A percentile compares a stretch with the other conserved stretches of the same genome.
phyloP scores from a whole-genome alignment of 768 basidiomycete genomes.

The Mycena metata region DNA sequence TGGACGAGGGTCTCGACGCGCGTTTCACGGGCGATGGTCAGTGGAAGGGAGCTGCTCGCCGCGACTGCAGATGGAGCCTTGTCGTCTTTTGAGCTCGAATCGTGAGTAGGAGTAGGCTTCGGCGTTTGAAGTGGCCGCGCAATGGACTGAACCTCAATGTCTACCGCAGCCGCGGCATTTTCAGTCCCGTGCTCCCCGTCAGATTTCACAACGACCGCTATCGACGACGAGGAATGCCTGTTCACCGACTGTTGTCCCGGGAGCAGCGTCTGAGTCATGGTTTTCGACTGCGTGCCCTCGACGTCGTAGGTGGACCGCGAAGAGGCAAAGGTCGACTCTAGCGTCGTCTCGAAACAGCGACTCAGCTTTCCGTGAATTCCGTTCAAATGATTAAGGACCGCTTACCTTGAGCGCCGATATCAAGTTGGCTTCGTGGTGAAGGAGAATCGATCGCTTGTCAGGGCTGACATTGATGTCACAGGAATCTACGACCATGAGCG shows the following conservation, averaged over 20 bases:
- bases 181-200: slow-evolving; percentile 20
- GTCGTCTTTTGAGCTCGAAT: no score
- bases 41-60: no score
- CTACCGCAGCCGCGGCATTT: background rate
- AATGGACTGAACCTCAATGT: background rate
- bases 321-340: slow-evolving; percentile 78
- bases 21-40: no score
- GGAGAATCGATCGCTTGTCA: slow-evolving; percentile 94
- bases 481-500: slow-evolving; percentile 60
- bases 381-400: slow-evolving; percentile 1
- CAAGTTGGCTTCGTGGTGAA: slow-evolving; percentile 89
- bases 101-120: no score
- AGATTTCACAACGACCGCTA: background rate
- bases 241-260: slow-evolving; percentile 27
- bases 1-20: no score
- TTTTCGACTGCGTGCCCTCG: slow-evolving; percentile 39
- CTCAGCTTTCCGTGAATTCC: background rate
- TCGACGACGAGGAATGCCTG: background rate
- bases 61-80: no score
- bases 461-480: slow-evolving; percentile 97
- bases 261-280: slow-evolving; percentile 41
- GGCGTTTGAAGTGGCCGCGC: no score
- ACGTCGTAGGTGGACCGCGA: slow-evolving; percentile 83
- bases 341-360: slow-evolving; percentile 60
- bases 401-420: slow-evolving; percentile 83